These are phyloP conservation scores for Podila epigama DNA, from an alignment of 192 early-diverging fungal genomes.

Conservation along the genomic window DNA sequence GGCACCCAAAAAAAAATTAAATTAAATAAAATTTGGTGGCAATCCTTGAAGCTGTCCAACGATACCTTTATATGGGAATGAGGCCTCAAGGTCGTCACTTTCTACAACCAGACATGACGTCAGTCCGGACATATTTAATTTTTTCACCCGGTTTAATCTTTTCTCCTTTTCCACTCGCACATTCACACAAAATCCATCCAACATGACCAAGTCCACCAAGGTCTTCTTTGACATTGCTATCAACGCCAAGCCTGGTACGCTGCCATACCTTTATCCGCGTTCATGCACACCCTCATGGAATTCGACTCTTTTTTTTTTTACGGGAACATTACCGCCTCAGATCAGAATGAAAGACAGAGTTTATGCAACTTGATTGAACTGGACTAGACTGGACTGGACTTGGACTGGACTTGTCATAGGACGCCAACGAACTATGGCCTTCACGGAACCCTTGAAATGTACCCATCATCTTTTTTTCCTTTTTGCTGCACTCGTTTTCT, in stretches of 20 bases:
- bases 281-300: neutral
- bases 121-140: too few species aligned
- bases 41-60: too few species aligned
- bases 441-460: too few species aligned
- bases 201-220: conserved; percentile 60
- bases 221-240: conserved; percentile 81
- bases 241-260: conserved; percentile 57
- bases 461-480: neutral
- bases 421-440: too few species aligned
- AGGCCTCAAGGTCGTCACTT: too few species aligned
- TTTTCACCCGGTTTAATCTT: neutral
- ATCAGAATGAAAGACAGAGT: neutral
- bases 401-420: too few species aligned
- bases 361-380: neutral
- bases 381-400: too few species aligned
- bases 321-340: neutral
- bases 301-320: neutral
- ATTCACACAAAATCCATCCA: conserved; percentile 8
- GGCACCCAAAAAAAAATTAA: too few species aligned
- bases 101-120: too few species aligned
- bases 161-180: neutral
- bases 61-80: too few species aligned
- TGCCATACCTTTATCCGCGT: neutral
- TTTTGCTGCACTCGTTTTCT: neutral
- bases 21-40: too few species aligned